These are phyloP conservation scores for Melastoma candidum DNA, from an alignment of 441 rosid genomes.

Conservation along the genomic window DNA sequence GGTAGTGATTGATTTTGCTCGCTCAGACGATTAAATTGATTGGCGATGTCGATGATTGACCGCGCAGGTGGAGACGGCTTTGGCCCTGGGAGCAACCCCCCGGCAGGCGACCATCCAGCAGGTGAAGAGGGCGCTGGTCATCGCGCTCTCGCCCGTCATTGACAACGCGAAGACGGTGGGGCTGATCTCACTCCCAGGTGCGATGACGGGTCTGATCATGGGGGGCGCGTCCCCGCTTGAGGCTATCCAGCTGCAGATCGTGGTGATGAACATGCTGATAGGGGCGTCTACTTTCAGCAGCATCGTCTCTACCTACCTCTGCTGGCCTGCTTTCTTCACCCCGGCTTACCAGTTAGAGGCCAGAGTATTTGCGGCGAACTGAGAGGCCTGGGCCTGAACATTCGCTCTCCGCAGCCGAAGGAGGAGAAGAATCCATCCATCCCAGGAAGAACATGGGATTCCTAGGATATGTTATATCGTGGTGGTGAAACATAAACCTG, in stretches of 20 bases:
- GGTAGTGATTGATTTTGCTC: too few species aligned
- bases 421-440: too few species aligned
- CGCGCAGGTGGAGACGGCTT: slow-evolving; percentile 69
- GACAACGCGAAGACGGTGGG: slow-evolving; percentile 93
- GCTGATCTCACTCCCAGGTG: slow-evolving; percentile 76
- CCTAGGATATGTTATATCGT: too few species aligned
- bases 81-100: slow-evolving; percentile 87
- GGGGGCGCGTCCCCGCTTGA: slow-evolving; percentile 89
- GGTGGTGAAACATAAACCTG: too few species aligned
- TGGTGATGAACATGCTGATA: slow-evolving; percentile 82
- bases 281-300: slow-evolving; percentile 84
- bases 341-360: slow-evolving; percentile 59
- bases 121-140: slow-evolving; percentile 64
- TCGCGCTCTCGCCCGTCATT: slow-evolving; percentile 71
- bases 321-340: slow-evolving; percentile 87
- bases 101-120: slow-evolving; percentile 63
- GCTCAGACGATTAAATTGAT: too few species aligned
- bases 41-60: too few species aligned
- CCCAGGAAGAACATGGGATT: too few species aligned
- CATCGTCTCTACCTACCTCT: slow-evolving; percentile 62
- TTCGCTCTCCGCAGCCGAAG: too few species aligned
- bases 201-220: slow-evolving; percentile 94
- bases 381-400: too few species aligned
- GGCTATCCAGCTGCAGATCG: slow-evolving; percentile 85
- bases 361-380: slow-evolving; percentile 41